Percentiles rank a stretch among this genome's conserved stretches.
These are phyloP conservation scores for Chrysoporthe puriensis DNA, from an alignment of 2,329 filamentous ascomycete species.

Conservation along the genomic window DNA sequence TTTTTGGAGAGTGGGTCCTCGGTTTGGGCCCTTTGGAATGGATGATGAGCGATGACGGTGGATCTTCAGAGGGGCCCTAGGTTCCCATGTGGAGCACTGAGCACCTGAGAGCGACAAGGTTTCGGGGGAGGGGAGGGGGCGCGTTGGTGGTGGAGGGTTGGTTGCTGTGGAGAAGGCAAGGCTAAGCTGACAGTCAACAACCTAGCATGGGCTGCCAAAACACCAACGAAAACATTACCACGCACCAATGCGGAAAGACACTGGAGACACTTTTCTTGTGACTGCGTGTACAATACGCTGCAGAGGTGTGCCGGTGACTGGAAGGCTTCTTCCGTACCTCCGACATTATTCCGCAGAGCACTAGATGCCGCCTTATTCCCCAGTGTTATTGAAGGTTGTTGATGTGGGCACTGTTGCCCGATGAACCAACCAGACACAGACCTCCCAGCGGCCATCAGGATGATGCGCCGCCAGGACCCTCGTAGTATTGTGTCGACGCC, in stretches of 20 bases:
- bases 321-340: not conserved
- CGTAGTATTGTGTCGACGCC: conserved; percentile 57
- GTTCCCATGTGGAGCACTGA: not conserved
- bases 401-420: not conserved
- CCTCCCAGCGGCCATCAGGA: not conserved
- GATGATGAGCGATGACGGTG: not conserved
- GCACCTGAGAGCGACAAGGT: conserved; percentile 2
- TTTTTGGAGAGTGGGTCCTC: conserved; percentile 1
- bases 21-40: not conserved
- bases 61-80: not conserved
- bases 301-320: not conserved
- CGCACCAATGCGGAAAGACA: not conserved
- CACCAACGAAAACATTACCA: conserved; percentile 1
- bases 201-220: not conserved
- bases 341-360: not conserved
- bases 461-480: conserved; percentile 27
- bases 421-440: not conserved
- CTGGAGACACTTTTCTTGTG: not conserved
- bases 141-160: not conserved
- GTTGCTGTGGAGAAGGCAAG: conserved; percentile 13
- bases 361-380: not conserved
- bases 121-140: not conserved
- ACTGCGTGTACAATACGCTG: no score
- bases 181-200: not conserved
- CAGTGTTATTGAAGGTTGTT: not conserved